Evolutionary conservation across 1,284 basidiomycete genomes (phyloP), one percentile per base, ranked within the genome.

Genomic region (Trametes hirsuta): DNA sequence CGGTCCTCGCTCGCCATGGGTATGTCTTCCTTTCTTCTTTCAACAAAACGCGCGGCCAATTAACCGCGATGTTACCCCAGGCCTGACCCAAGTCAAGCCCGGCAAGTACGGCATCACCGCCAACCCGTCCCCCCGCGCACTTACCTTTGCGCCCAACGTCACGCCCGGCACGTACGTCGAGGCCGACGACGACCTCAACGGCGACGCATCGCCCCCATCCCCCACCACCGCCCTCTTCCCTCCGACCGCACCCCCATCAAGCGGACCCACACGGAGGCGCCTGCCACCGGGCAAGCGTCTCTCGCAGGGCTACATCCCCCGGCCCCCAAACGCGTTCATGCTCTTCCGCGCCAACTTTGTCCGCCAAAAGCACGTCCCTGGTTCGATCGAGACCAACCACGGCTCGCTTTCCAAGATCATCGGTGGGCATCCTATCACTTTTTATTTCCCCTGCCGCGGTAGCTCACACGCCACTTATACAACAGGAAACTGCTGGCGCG

Each of bases 301-400:
- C 55, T 85, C 84, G 11, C 81, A 85, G 45, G 77, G 77, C 44
- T 88, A 96, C 72, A 91, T 96, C 66, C 93, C 94, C 10, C 84
- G 95, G 1, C 94, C 95, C 0, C 88, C 93, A 1, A 97, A 97
- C 69, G 93, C 94, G 0, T 97, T 96, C 80, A 96, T 97, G 84
- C 84, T 97, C 64, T 97, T 95, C 79, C 85, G 95, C 30, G 91
- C 93, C 35, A 90, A 95, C 70, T 94, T 95, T 61, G 91, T 95
- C 18, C 79, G 88, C 35, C 86, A 88, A 66, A 86, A 90, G 64
- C 85, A 94, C 63, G 89, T 95, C 25, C 93, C 93, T 0, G 86
- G 90, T 0, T 85, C 86, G 8, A 90, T 95, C 58, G 91, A 95
- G 77, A 88, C 89, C 3, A 90, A 91, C 67, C 91, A 95, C 70